Percentiles rank a stretch among this genome's conserved stretches.
These are phyloP conservation scores for Gryganskiella cystojenkinii DNA, from an alignment of 192 early-diverging fungal genomes.

Conservation along the genomic window DNA sequence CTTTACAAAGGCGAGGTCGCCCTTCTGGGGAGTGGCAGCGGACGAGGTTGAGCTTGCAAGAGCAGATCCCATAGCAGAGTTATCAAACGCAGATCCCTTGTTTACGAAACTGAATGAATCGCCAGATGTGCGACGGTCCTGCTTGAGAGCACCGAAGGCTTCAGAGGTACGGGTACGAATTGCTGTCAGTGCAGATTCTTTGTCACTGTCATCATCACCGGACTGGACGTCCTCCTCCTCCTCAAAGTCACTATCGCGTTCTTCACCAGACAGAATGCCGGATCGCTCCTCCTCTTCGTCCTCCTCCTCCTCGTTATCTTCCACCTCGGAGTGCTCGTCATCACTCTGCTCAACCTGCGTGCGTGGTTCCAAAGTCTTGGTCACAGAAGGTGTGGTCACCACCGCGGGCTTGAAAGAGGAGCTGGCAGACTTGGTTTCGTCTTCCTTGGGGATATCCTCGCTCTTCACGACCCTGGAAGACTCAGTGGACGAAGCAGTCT, in stretches of 20 bases:
- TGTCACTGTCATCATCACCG: slow-evolving; percentile 33
- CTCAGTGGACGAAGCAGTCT: too few relatives aligned
- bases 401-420: too few relatives aligned
- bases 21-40: slow-evolving; percentile 2
- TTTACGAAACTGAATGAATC: slow-evolving; percentile 33
- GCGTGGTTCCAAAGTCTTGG: not conserved
- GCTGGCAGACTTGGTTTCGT: too few relatives aligned
- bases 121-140: not conserved
- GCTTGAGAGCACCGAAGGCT: not conserved
- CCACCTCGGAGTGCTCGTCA: slow-evolving; percentile 1
- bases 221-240: slow-evolving; percentile 1
- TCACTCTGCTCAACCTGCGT: not conserved
- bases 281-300: slow-evolving; percentile 10
- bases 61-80: slow-evolving; percentile 16
- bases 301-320: slow-evolving; percentile 2
- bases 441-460: too few relatives aligned
- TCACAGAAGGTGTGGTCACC: not conserved
- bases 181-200: slow-evolving; percentile 44
- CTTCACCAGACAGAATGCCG: not conserved
- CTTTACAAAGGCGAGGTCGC: slow-evolving; percentile 38
- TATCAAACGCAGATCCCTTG: slow-evolving; percentile 11
- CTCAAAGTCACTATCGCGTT: slow-evolving; percentile 1
- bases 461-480: too few relatives aligned
- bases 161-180: slow-evolving; percentile 3
- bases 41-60: not conserved